These are phyloP conservation scores for Claviceps monticola DNA, from an alignment of 2,329 filamentous ascomycete species.

Conservation along the genomic window DNA sequence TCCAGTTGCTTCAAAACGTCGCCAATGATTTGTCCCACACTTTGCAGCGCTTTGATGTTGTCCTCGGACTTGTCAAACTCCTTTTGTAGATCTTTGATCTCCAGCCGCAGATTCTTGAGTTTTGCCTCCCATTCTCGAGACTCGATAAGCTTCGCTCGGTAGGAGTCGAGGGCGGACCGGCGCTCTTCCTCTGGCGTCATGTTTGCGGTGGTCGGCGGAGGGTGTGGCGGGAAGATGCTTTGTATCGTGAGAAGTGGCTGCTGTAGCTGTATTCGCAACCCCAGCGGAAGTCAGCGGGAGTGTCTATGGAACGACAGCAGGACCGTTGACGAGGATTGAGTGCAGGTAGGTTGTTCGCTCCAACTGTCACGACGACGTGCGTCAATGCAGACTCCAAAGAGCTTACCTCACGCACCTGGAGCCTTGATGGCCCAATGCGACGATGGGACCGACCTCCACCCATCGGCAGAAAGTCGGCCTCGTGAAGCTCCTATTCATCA, in stretches of 20 bases:
- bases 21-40: constrained; percentile 97
- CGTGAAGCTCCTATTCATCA: background rate
- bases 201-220: constrained; percentile 8
- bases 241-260: too few species aligned
- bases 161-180: constrained; percentile 59
- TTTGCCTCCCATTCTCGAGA: constrained; percentile 98
- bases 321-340: background rate
- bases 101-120: constrained; percentile 82
- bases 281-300: background rate
- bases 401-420: constrained; percentile 29
- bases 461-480: constrained; percentile 21
- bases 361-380: background rate
- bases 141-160: constrained; percentile 74
- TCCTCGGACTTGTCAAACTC: constrained; percentile 97
- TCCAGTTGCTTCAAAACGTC: constrained; percentile 98
- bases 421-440: constrained; percentile 14
- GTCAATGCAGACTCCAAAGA: constrained; percentile 9
- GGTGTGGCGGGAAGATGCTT: background rate
- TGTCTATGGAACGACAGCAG: background rate
- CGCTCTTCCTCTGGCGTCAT: constrained; percentile 46
- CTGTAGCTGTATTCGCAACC: background rate
- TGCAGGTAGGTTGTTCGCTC: constrained; percentile 1
- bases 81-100: constrained; percentile 89
- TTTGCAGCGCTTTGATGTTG: constrained; percentile 98
- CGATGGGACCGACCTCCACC: constrained; percentile 1